A percentile compares a stretch with the other conserved stretches of the same genome.
phyloP scores from a whole-genome alignment of 345 rosid species.

The Triadica sebifera region DNA sequence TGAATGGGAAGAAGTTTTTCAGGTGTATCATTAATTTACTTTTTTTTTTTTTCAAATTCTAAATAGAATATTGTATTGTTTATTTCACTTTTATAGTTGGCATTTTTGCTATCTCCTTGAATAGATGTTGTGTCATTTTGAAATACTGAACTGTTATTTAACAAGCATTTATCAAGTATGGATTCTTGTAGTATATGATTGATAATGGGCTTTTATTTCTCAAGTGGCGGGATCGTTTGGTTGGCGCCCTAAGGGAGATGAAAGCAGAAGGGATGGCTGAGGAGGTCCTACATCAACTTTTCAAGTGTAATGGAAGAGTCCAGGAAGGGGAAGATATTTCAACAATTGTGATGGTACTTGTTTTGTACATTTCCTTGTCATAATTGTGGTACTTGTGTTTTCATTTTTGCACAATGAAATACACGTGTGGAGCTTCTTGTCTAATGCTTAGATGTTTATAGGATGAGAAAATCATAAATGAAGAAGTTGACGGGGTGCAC shows the following conservation, averaged over 20 bases:
- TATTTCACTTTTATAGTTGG: neutral
- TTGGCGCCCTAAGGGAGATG: conserved; percentile 68
- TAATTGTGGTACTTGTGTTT: neutral
- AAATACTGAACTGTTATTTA: neutral
- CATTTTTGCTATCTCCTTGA: neutral
- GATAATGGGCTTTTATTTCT: conserved; percentile 31
- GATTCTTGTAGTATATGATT: conserved; percentile 2
- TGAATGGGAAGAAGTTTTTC: neutral
- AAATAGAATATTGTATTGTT: neutral
- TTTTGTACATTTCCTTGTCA: conserved; percentile 20
- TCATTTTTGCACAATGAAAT: neutral
- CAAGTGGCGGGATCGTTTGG: conserved; percentile 90
- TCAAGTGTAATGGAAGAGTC: conserved; percentile 47
- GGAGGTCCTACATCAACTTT: conserved; percentile 42
- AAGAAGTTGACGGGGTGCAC: conserved; percentile 40
- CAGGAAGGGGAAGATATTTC: conserved; percentile 48
- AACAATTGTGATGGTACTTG: conserved; percentile 43
- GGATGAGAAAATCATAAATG: conserved; percentile 44
- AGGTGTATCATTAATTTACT: neutral
- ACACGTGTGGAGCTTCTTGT: conserved; percentile 21
- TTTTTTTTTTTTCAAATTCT: neutral
- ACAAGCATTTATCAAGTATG: neutral
- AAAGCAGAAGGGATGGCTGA: conserved; percentile 53
- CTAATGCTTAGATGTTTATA: conserved; percentile 35
- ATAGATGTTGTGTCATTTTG: neutral